Evolutionary conservation across 306 rosid genomes (phyloP).

Genomic region (Pueraria montana): DNA sequence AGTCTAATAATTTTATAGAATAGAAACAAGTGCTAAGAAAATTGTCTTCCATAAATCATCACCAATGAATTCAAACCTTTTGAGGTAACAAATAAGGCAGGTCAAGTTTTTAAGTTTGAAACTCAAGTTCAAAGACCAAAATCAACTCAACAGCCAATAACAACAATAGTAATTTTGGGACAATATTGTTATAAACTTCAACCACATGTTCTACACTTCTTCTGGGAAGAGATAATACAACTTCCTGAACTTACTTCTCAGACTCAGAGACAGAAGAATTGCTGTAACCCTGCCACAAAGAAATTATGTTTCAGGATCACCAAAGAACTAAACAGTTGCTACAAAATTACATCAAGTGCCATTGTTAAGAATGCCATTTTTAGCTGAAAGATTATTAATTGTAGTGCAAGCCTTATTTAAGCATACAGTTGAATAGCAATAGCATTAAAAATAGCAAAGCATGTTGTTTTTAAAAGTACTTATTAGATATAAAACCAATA

Average conservation of each 20-base stretch:
- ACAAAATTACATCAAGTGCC: too few species aligned
- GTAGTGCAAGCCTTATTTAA: not conserved
- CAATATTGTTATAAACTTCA: constrained; percentile 42
- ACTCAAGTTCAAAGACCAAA: not conserved
- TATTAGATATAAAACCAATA: not conserved
- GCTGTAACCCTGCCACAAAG: too few species aligned
- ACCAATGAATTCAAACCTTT: not conserved
- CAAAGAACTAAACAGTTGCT: too few species aligned
- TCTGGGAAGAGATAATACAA: constrained; percentile 5
- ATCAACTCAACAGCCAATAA: not conserved
- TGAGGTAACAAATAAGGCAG: not conserved
- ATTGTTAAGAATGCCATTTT: not conserved
- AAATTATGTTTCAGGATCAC: too few species aligned
- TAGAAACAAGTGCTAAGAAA: not conserved
- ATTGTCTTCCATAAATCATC: not conserved
- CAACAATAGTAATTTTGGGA: not conserved
- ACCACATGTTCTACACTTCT: constrained; percentile 32
- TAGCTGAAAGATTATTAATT: not conserved
- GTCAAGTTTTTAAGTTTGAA: not conserved
- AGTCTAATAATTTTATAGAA: too few species aligned
- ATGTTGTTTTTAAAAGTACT: not conserved
- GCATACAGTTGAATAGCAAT: not conserved
- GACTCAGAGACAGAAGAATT: too few species aligned
- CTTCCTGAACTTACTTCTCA: too few species aligned
- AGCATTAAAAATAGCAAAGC: not conserved